phyloP scores from a whole-genome alignment of 179 eudicot species.

The Silene vulgaris region DNA sequence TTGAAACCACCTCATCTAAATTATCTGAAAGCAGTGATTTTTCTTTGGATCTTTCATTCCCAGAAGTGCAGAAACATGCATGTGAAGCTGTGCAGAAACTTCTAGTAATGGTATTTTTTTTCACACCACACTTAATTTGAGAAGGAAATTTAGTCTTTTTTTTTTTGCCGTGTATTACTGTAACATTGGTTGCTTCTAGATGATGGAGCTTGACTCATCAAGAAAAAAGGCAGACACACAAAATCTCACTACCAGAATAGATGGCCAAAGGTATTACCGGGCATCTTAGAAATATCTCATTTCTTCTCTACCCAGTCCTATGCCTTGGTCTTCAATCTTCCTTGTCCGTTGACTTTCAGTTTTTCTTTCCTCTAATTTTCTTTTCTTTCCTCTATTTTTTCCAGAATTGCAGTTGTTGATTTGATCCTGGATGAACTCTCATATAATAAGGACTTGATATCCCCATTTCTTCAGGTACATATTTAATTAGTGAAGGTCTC shows the following conservation, averaged over 20 bases:
- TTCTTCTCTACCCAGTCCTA: not conserved
- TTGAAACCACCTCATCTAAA: slow-evolving; percentile 25
- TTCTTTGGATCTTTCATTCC: slow-evolving; percentile 53
- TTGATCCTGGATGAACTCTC: slow-evolving; percentile 74
- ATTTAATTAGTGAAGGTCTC: slow-evolving; percentile 3
- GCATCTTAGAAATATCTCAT: slow-evolving; percentile 2
- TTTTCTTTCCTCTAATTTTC: not conserved
- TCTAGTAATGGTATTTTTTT: slow-evolving; percentile 50
- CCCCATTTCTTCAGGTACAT: slow-evolving; percentile 70
- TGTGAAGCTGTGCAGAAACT: slow-evolving; percentile 49
- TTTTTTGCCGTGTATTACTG: slow-evolving; percentile 4
- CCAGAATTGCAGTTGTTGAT: slow-evolving; percentile 67
- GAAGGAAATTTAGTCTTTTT: not conserved
- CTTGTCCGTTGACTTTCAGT: not conserved
- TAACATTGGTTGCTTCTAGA: slow-evolving; percentile 37
- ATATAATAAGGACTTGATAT: slow-evolving; percentile 47
- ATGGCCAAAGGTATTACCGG: slow-evolving; percentile 61
- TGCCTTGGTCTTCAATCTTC: not conserved
- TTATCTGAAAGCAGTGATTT: slow-evolving; percentile 23
- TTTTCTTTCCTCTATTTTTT: not conserved
- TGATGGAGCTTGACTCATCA: slow-evolving; percentile 69
- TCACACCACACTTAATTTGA: not conserved
- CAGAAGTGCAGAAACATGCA: slow-evolving; percentile 50
- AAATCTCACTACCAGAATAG: slow-evolving; percentile 68
- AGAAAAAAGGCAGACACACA: slow-evolving; percentile 55